Evolutionary conservation across 148 eudicot species (phyloP).

Genomic region (Pharnaceum exiguum): DNA sequence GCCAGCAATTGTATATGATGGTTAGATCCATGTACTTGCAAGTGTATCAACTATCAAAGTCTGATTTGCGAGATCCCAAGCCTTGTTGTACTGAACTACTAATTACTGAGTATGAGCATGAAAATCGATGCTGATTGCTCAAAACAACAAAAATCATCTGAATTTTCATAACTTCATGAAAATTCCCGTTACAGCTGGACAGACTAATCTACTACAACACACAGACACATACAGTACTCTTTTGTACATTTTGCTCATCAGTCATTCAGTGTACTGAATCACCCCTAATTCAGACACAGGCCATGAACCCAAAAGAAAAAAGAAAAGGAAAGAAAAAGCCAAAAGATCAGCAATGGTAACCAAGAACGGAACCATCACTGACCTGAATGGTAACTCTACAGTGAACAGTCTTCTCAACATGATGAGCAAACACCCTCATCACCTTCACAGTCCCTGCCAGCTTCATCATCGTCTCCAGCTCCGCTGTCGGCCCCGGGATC

Average conservation of each 20-base stretch:
- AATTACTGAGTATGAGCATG: too few species aligned
- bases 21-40: too few species aligned
- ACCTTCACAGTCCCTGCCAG: constrained; percentile 82
- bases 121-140: too few species aligned
- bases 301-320: neutral
- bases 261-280: neutral
- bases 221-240: too few species aligned
- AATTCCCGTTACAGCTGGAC: too few species aligned
- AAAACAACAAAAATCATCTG: too few species aligned
- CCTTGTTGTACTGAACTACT: too few species aligned
- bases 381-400: constrained; percentile 63
- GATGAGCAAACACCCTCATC: constrained; percentile 64
- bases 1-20: too few species aligned
- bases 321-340: neutral
- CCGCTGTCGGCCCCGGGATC: constrained; percentile 48
- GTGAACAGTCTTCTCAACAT: constrained; percentile 49
- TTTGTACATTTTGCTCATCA: constrained; percentile 20
- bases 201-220: too few species aligned
- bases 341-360: constrained; percentile 54
- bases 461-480: constrained; percentile 73
- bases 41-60: too few species aligned
- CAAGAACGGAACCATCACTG: constrained; percentile 62
- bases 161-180: too few species aligned
- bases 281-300: neutral
- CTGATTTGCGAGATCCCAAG: too few species aligned